A percentile compares a stretch with the other conserved stretches of the same genome.
These are phyloP conservation scores for Apiospora sp. DNA, from an alignment of 2,329 filamentous ascomycete species.

Conservation along the genomic window DNA sequence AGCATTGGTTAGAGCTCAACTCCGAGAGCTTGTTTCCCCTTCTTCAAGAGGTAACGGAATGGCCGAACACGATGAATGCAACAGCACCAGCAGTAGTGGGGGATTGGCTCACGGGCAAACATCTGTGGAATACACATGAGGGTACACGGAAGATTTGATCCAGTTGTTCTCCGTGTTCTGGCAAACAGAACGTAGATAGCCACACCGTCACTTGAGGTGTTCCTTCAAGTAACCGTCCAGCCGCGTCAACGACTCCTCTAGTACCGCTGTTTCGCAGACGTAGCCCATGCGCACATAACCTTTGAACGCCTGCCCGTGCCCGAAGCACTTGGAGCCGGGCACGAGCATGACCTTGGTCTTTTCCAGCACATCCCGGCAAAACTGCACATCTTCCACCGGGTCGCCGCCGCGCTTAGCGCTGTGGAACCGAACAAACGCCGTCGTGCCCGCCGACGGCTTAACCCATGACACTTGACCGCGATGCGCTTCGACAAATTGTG, in stretches of 20 bases:
- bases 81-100: background rate
- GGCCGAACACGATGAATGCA: background rate
- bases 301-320: conserved; percentile 68
- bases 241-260: conserved; percentile 69
- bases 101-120: background rate
- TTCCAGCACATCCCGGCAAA: conserved; percentile 73
- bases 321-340: conserved; percentile 79
- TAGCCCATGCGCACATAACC: conserved; percentile 83
- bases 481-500: conserved; percentile 68
- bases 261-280: conserved; percentile 73
- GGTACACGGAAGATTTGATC: background rate
- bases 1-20: background rate
- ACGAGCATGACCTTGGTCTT: conserved; percentile 77
- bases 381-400: conserved; percentile 74
- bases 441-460: conserved; percentile 80
- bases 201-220: conserved; percentile 33
- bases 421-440: conserved; percentile 75
- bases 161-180: too few species aligned
- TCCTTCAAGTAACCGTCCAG: conserved; percentile 51
- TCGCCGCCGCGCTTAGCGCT: conserved; percentile 57
- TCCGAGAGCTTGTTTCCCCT: background rate
- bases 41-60: background rate
- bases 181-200: background rate
- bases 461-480: conserved; percentile 64
- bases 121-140: background rate